Evolutionary conservation across 202 grass and related monocot genomes (phyloP), one percentile per base, ranked within the genome.

Genomic region (Musa balbisiana): DNA sequence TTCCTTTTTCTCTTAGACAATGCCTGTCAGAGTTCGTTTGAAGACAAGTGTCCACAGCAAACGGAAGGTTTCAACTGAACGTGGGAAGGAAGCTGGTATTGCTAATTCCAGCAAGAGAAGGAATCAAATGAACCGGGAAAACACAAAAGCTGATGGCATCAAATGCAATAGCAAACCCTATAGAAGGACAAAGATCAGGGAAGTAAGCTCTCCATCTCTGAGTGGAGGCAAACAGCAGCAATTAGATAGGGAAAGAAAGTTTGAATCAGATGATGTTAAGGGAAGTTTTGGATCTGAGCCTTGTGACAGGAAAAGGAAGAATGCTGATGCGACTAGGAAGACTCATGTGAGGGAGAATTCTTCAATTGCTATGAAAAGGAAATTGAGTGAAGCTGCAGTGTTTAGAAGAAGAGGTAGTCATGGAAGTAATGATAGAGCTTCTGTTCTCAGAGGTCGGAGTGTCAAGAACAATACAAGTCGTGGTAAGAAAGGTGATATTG

Each of bases 21-120:
- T 82, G 80, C 29, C 80, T 56, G 52, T 76, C 17, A 52, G 71
- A 62, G 51, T 58, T 76, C 51, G 63, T 69, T 54, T 82, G 80
- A 82, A 69, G 80, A 69, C 73, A n/a, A 76, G 72, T 4, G 49
- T n/a, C 33, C 52, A 21, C 49, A 63, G 66, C 59, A 80, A 17
- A 66, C 11, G 26, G 6, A 69, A 52, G 29, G 60, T 76, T 63
- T 75, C 29, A 73, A 73, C 27, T 21, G 29, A 11, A 4, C 76
- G 65, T 62, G 2, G 10, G 64, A 67, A 67, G 27, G 25, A 26
- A 29, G 12, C 27, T 33, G 13, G 64, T 43, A 43, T 0, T 26
- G 6, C 16, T 60, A 60, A 60, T 8, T 60, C n/a, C 56, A 9
- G 15, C 56, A 43, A 43, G 9, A 67, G 64, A 67, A 67, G 33